Base-by-base conservation (phyloP, 2,329 filamentous ascomycete species). In the Arthrobotrys musiformis region DNA sequence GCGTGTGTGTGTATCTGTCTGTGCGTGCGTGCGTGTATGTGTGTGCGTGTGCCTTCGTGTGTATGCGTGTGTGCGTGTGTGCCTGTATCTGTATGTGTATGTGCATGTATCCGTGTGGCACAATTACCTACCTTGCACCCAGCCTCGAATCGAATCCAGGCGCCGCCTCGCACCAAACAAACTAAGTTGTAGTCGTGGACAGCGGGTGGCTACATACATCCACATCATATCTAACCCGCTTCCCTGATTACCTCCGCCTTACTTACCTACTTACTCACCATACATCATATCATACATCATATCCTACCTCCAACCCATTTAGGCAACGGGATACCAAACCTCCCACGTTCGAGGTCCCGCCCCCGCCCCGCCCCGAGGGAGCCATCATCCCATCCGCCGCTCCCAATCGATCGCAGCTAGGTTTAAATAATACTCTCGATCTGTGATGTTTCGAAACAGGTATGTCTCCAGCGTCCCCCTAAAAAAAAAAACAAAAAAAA, bases 381-480 rank as follows among this genome's bases (percentile, higher is more conserved):
- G 13, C 13, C 44, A 48, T 30, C 35, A 8, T 61, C 46, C 24
- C 58, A 24, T 62, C 26, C 37, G 24, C 26, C 37, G 33, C 50
- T 37, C 50, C 30, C 28, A 35, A 56, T 56, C 50, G 7, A 56
- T 56, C 37, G 28, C 28, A 56, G 11, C 19, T 48, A 15, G 8
- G 8, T 26, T 11, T 19, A 22, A 17, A 33, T 9, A 64, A 24
- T 15, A 48, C 44, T 26, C 46, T 24, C 33, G n/a, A 56, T 56
- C 48, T 35, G 28, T 50, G 40, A 76, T 76, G 72, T 76, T 76
- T 62, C 72, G 66, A 64, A 76, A 76, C 58, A 76, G 72, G 72
- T 76, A 70, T 63, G 52, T 61, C 22, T 33, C 28, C 46, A 28
- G 15, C 35, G 17, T 58, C 19, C 46, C 15, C 15, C 33, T 37